phyloP scores from a whole-genome alignment of 2,329 filamentous ascomycete genomes.

The Diaporthe sp. region DNA sequence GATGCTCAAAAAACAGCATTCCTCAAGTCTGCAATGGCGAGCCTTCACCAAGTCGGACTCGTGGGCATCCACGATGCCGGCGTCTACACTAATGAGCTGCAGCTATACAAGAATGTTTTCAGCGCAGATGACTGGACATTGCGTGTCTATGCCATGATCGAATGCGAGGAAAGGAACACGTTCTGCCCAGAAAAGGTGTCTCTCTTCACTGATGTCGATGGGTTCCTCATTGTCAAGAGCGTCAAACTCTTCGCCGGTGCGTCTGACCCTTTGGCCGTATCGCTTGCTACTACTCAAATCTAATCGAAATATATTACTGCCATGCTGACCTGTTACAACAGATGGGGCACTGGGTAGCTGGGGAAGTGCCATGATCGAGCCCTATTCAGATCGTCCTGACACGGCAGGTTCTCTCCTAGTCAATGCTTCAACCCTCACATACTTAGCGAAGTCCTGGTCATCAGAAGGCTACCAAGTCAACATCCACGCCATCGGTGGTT shows the following conservation, averaged over 20 bases:
- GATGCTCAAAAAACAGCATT: constrained; percentile 63
- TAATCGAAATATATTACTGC: not conserved
- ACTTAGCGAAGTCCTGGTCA: constrained; percentile 68
- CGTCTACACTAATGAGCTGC: constrained; percentile 63
- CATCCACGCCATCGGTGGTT: constrained; percentile 74
- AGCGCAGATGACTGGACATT: constrained; percentile 63
- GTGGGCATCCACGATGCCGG: constrained; percentile 78
- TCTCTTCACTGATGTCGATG: constrained; percentile 55
- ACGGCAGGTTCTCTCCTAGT: constrained; percentile 74
- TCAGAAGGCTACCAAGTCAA: constrained; percentile 73
- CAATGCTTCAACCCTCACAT: constrained; percentile 67
- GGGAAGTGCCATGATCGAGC: constrained; percentile 78
- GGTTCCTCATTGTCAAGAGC: constrained; percentile 66
- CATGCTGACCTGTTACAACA: constrained; percentile 43
- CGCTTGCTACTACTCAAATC: not conserved
- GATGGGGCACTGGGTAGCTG: constrained; percentile 78
- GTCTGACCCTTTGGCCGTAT: constrained; percentile 34
- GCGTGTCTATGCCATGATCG: constrained; percentile 75
- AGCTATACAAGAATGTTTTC: constrained; percentile 62
- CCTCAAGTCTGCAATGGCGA: constrained; percentile 68
- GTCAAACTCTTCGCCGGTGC: constrained; percentile 77
- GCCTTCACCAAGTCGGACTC: constrained; percentile 72
- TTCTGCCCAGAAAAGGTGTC: constrained; percentile 66
- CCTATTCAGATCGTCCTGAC: constrained; percentile 72
- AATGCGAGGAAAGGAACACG: constrained; percentile 72